phyloP scores from a whole-genome alignment of 2,329 filamentous ascomycete genomes.

The Elsinoe ampelina region DNA sequence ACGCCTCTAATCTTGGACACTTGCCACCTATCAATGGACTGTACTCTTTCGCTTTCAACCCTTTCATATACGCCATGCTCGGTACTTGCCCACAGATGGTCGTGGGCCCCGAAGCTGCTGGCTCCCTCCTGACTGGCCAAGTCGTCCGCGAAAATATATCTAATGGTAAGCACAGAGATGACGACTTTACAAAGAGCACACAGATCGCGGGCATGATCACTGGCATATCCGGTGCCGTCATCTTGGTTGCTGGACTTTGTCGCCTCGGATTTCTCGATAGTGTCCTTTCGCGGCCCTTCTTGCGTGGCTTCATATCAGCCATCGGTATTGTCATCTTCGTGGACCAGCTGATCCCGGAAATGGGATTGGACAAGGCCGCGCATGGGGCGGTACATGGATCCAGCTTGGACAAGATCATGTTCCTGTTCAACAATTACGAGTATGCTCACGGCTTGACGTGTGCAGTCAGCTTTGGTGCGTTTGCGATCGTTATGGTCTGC shows the following conservation, averaged over 20 bases:
- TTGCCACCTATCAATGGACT: slow-evolving; percentile 88
- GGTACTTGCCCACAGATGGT: slow-evolving; percentile 90
- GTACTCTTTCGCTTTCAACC: slow-evolving; percentile 89
- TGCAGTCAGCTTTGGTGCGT: slow-evolving; percentile 67
- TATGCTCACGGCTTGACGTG: slow-evolving; percentile 66
- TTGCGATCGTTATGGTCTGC: slow-evolving; percentile 74
- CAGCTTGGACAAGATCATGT: slow-evolving; percentile 74
- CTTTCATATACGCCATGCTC: slow-evolving; percentile 79
- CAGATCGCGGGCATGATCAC: slow-evolving; percentile 81
- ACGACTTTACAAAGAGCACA: slow-evolving; percentile 64
- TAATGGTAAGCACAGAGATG: slow-evolving; percentile 52
- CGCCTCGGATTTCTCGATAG: slow-evolving; percentile 89
- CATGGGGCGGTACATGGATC: slow-evolving; percentile 72
- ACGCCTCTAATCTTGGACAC: slow-evolving; percentile 85
- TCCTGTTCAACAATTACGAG: slow-evolving; percentile 59
- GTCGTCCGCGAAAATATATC: slow-evolving; percentile 73
- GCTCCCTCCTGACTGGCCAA: slow-evolving; percentile 79
- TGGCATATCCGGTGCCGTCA: slow-evolving; percentile 76
- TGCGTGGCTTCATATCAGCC: slow-evolving; percentile 92
- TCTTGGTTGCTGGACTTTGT: slow-evolving; percentile 76
- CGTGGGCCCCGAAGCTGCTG: slow-evolving; percentile 88
- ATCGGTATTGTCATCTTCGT: slow-evolving; percentile 95
- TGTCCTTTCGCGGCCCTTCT: slow-evolving; percentile 82
- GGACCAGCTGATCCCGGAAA: slow-evolving; percentile 85
- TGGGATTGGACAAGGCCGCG: slow-evolving; percentile 63